Evolutionary conservation across 352 stramenopile genomes (phyloP).

Genomic region (Phytophthora sp.): DNA sequence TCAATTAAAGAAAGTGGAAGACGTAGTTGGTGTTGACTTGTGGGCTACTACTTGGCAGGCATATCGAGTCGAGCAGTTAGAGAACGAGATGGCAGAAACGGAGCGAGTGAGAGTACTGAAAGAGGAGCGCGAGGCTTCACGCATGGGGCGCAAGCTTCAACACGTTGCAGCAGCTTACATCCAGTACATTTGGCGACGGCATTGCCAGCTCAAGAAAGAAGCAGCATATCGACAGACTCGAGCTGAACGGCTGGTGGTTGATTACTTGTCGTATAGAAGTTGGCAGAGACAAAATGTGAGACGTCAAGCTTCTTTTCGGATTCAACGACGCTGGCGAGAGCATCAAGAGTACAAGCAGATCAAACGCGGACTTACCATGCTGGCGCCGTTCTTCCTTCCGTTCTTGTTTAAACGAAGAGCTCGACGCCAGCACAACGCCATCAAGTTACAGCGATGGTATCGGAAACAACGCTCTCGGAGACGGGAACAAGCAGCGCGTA

Average conservation of each 20-base stretch:
- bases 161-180: slow-evolving; percentile 75
- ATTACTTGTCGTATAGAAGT: slow-evolving; percentile 37
- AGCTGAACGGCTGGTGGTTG: slow-evolving; percentile 41
- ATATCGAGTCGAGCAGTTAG: slow-evolving; percentile 47
- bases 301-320: slow-evolving; percentile 33
- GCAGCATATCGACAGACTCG: slow-evolving; percentile 16
- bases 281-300: slow-evolving; percentile 19
- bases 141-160: slow-evolving; percentile 65
- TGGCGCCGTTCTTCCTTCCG: slow-evolving; percentile 33
- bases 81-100: slow-evolving; percentile 57
- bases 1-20: too few species aligned
- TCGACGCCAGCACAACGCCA: slow-evolving; percentile 7
- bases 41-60: too few species aligned
- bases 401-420: slow-evolving; percentile 18
- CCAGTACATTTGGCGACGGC: slow-evolving; percentile 64
- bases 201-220: slow-evolving; percentile 18
- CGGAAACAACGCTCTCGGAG: slow-evolving; percentile 2
- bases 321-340: slow-evolving; percentile 47
- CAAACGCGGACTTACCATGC: slow-evolving; percentile 15
- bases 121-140: slow-evolving; percentile 58
- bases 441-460: slow-evolving; percentile 47
- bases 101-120: slow-evolving; percentile 39
- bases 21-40: too few species aligned
- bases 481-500: slow-evolving; percentile 13
- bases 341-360: slow-evolving; percentile 9